Evolutionary conservation across 352 stramenopile genomes (phyloP).

Genomic region (Phytophthora chlamydospora): DNA sequence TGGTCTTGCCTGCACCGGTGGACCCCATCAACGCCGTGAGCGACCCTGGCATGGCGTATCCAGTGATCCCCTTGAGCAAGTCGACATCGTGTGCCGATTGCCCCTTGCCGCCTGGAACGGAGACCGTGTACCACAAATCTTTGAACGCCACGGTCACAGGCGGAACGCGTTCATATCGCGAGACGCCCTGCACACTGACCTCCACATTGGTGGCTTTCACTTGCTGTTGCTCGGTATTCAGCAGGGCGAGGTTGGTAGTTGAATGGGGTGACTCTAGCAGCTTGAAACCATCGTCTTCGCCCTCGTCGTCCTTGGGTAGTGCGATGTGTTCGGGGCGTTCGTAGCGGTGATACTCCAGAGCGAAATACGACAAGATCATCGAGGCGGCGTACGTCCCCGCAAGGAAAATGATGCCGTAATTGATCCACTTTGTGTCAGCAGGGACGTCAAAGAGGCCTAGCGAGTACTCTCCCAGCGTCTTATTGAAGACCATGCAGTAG

Average conservation of each 20-base stretch:
- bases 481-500: slow-evolving; percentile 27
- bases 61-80: slow-evolving; percentile 54
- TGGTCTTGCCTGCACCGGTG: slow-evolving; percentile 90
- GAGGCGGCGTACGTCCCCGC: slow-evolving; percentile 26
- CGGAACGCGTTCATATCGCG: background rate
- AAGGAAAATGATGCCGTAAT: slow-evolving; percentile 35
- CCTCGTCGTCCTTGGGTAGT: slow-evolving; percentile 4
- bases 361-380: slow-evolving; percentile 37
- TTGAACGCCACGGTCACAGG: slow-evolving; percentile 12
- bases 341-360: slow-evolving; percentile 28
- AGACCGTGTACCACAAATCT: slow-evolving; percentile 38
- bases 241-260: background rate
- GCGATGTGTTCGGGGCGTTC: slow-evolving; percentile 51
- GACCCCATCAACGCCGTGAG: slow-evolving; percentile 77
- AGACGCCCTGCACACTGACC: background rate
- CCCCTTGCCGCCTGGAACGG: slow-evolving; percentile 28
- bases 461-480: slow-evolving; percentile 33
- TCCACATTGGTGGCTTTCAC: too few species aligned
- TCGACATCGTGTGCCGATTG: slow-evolving; percentile 34
- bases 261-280: background rate
- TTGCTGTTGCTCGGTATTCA: background rate
- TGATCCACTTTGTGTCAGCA: slow-evolving; percentile 25
- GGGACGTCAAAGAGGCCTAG: slow-evolving; percentile 35
- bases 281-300: background rate
- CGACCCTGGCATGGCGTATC: slow-evolving; percentile 34